Percentiles rank a stretch among this genome's conserved stretches.
phyloP scores from a whole-genome alignment of 768 basidiomycete species.

The Rhodotorula sphaerocarpa region DNA sequence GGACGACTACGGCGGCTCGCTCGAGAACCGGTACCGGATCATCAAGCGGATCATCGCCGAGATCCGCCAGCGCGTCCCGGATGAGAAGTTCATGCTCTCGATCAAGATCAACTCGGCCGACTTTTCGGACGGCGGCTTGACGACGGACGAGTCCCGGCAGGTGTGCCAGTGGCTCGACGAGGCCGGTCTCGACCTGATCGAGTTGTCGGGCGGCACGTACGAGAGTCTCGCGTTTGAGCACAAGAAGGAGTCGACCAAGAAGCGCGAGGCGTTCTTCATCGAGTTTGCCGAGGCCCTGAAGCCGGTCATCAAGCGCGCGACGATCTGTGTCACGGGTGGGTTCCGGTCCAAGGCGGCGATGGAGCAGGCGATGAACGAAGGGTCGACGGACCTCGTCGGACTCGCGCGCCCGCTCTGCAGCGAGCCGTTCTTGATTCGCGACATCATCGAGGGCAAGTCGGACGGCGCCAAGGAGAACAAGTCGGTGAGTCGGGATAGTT shows the following conservation, averaged over 20 bases:
- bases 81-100: slow-evolving; percentile 33
- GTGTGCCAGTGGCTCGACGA: slow-evolving; percentile 44
- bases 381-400: slow-evolving; percentile 38
- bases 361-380: slow-evolving; percentile 37
- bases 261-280: slow-evolving; percentile 38
- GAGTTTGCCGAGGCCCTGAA: slow-evolving; percentile 38
- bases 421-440: slow-evolving; percentile 40
- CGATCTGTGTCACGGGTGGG: slow-evolving; percentile 42
- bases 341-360: slow-evolving; percentile 40
- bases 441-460: slow-evolving; percentile 38
- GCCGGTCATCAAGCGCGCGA: slow-evolving; percentile 38
- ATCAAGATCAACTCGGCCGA: slow-evolving; percentile 38
- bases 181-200: slow-evolving; percentile 46
- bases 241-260: slow-evolving; percentile 41
- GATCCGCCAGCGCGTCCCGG: slow-evolving; percentile 40
- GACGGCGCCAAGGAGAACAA: slow-evolving; percentile 36
- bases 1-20: slow-evolving; percentile 54
- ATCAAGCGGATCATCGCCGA: slow-evolving; percentile 52
- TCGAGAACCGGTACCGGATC: slow-evolving; percentile 56
- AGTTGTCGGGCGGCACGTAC: slow-evolving; percentile 43
- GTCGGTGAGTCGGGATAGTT: slow-evolving; percentile 18
- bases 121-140: slow-evolving; percentile 40
- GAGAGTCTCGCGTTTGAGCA: slow-evolving; percentile 17
- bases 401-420: slow-evolving; percentile 41
- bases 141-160: slow-evolving; percentile 42